A percentile compares a stretch with the other conserved stretches of the same genome.
phyloP scores from a whole-genome alignment of 2,329 filamentous ascomycete species.

The Tolypocladium cylindrosporum region DNA sequence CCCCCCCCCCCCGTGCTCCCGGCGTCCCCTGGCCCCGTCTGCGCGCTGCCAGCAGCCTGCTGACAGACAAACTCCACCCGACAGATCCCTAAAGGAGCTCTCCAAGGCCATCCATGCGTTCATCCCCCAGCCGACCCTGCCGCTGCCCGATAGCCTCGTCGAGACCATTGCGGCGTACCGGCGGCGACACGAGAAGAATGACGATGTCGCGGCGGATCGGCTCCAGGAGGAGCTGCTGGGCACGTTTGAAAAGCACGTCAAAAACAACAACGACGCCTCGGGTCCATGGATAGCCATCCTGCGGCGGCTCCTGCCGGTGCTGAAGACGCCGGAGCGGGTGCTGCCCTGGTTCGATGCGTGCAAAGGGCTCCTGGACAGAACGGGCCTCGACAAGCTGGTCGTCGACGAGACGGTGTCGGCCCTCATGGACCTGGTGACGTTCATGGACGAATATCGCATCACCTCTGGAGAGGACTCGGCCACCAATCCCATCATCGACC shows the following conservation, averaged over 20 bases:
- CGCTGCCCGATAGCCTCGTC: conserved; percentile 57
- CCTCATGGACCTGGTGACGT: conserved; percentile 52
- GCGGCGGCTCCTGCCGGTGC: conserved; percentile 50
- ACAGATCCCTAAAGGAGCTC: conserved; percentile 51
- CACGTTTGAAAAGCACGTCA: conserved; percentile 56
- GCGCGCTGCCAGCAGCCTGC: conserved; percentile 1
- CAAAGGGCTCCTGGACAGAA: conserved; percentile 27
- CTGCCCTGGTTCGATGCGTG: conserved; percentile 62
- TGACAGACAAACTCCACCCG: conserved; percentile 10
- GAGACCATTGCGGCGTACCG: conserved; percentile 57
- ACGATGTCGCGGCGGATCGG: conserved; percentile 59
- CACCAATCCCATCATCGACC: conserved; percentile 42
- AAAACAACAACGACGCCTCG: conserved; percentile 43
- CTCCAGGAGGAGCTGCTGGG: conserved; percentile 63
- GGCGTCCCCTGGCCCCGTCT: conserved; percentile 1
- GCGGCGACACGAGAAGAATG: conserved; percentile 54
- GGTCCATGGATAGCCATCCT: conserved; percentile 62
- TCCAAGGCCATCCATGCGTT: conserved; percentile 45
- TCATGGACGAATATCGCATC: conserved; percentile 48
- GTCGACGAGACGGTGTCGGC: conserved; percentile 56
- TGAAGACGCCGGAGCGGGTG: conserved; percentile 53
- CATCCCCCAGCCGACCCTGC: conserved; percentile 39
- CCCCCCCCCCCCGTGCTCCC: background rate
- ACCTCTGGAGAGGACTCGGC: conserved; percentile 29
- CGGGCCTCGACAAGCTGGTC: conserved; percentile 52